Base-by-base conservation (phyloP, 2,329 filamentous ascomycete genomes). In the Chrysoporthe austroafricana region DNA sequence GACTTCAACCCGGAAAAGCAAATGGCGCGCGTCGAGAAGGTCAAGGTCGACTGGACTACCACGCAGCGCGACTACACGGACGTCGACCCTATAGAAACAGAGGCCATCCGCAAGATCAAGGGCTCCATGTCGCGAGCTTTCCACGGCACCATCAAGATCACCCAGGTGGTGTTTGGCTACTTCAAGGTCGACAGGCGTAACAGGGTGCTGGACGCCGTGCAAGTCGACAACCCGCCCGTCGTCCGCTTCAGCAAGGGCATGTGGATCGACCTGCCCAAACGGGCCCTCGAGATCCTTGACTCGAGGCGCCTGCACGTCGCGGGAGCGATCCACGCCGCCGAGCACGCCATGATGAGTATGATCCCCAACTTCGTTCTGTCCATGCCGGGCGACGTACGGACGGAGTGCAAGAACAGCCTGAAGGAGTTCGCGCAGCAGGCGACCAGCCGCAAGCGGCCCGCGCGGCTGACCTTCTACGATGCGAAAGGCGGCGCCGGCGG, bases 31-130 rank as follows among this genome's bases (percentile, higher is more conserved):
- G 96, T 99, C 4, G 91, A 96, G 78, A 88, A 88, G 69, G 95
- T 97, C 62, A 91, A 92, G 71, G 94, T 98, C 39, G 93, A 97
- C 75, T 99, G 94, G 94, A 97, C 90, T 1, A 99, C 96, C 0
- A 88, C 91, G 75, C 95, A 97, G 77, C 89, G 96, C 57, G 95
- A 98, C 77, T 97, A 88, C 77, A 98, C 94, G 0, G 94, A 98
- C 75, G 91, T 98, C 67, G 96, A 98, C 76, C 94, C 96, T 0
- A 86, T 96, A 42, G 94, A 97, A 78, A 97, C 93, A 0, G 93
- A 98, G 80, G 90, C 91, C 2, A 94, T 97, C 71, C 90, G 93
- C 8, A 86, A 84, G 21, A 92, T 97, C 48, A 72, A 79, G 0
- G 82, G 81, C 0, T 90, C 88, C 0, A 79, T 83, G 3, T 91